Evolutionary conservation across 257 asterid genomes (phyloP), one percentile per base, ranked within the genome.

Genomic region (Linaria vulgaris): DNA sequence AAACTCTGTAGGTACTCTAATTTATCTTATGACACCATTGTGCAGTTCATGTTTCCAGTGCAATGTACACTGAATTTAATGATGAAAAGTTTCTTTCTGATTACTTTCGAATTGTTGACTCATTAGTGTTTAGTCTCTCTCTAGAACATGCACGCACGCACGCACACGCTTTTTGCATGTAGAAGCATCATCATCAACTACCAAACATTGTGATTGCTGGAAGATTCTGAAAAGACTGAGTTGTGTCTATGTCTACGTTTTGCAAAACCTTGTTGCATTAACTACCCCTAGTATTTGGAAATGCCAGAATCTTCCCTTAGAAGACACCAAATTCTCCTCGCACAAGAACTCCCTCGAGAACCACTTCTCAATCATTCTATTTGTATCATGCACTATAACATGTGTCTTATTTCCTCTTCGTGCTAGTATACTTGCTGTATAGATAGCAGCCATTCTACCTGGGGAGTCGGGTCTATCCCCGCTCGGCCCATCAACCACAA

Each of bases 331-430:
- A 51, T 91, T 85, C 45, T 63, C 73, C 55, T 88, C 95, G 59
- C 97, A 91, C 77, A 91, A 69, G 53, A 82, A 88, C 76, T 91
- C 96, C 97, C 95, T 59, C 1, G 97, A 80, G 70, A 82, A 91
- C 97, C 96, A 91, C 68, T 74, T 88, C 71, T 91, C 96, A 21
- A 91, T 86, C 88, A 78, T 83, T 25, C 94, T 54, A 81, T 88
- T 77, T 21, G 72, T 79, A 61, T 88, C 95, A 19, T 91, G 96
- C 13, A 91, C 88, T 19, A 88, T 41, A 56, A 85, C 91, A 72
- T 79, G 80, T 7, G 75, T 76, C 52, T 3, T 59, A 5, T 82
- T 69, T 49, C 81, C 81, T 23, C 83, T 75, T 78, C 95, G 81
- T 56, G 95, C 98, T 24, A 88, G 72, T 1, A 88, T 34, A 60